Evolutionary conservation across 2,329 filamentous ascomycete species (phyloP).

Genomic region (Botryotinia globosa): DNA sequence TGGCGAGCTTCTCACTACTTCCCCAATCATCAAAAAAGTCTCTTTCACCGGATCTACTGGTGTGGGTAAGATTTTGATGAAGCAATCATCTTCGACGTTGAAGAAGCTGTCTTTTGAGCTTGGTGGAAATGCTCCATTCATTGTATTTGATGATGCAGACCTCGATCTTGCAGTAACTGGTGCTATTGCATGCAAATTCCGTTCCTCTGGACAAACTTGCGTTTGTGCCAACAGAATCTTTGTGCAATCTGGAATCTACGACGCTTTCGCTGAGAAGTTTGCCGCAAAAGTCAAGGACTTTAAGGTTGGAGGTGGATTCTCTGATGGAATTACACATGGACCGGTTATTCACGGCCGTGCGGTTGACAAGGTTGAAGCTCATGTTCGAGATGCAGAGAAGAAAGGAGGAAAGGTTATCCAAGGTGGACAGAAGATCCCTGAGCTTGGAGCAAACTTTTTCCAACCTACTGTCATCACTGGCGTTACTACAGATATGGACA

Average conservation of each 20-base stretch:
- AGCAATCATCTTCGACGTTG: slow-evolving; percentile 76
- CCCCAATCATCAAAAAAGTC: slow-evolving; percentile 77
- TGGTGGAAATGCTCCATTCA: slow-evolving; percentile 92
- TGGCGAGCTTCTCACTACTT: slow-evolving; percentile 72
- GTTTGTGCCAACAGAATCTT: slow-evolving; percentile 85
- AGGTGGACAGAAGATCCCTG: slow-evolving; percentile 70
- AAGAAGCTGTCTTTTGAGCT: slow-evolving; percentile 87
- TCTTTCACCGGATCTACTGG: slow-evolving; percentile 84
- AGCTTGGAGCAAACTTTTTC: slow-evolving; percentile 83
- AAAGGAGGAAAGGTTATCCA: slow-evolving; percentile 74
- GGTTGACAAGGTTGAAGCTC: slow-evolving; percentile 71
- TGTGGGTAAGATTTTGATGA: slow-evolving; percentile 77
- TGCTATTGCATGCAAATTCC: slow-evolving; percentile 86
- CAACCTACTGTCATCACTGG: slow-evolving; percentile 84
- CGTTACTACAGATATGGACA: slow-evolving; percentile 81
- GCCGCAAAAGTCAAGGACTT: slow-evolving; percentile 70
- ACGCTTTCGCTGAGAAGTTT: slow-evolving; percentile 67
- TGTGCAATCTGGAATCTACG: slow-evolving; percentile 75
- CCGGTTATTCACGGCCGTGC: slow-evolving; percentile 84
- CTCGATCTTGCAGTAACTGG: slow-evolving; percentile 80
- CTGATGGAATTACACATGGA: slow-evolving; percentile 69
- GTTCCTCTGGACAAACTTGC: slow-evolving; percentile 92
- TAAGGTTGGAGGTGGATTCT: slow-evolving; percentile 73
- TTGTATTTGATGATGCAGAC: slow-evolving; percentile 94
- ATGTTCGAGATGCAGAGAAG: slow-evolving; percentile 73